Conservation (phyloP, 805 yeast species). For the Lipomyces yamanashiensis region DNA sequence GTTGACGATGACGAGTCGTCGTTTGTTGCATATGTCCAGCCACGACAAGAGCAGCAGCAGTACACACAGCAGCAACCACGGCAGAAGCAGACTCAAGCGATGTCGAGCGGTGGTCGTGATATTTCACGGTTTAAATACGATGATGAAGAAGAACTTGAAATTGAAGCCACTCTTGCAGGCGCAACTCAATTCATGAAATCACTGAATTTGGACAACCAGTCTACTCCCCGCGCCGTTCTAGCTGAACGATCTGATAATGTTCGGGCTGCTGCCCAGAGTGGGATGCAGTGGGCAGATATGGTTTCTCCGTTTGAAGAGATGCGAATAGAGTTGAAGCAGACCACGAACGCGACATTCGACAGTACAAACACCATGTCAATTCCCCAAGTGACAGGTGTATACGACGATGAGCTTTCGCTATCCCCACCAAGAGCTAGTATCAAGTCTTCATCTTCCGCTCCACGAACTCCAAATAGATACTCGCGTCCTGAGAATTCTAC, state of each 20-base stretch:
- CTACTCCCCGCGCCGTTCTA: slow-evolving; percentile 21
- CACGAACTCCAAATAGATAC: slow-evolving; percentile 14
- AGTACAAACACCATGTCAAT: slow-evolving; percentile 22
- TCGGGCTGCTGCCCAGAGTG: background rate
- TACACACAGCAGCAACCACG: slow-evolving; percentile 1
- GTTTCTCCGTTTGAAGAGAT: slow-evolving; percentile 34
- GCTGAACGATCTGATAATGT: slow-evolving; percentile 19
- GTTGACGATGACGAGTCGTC: slow-evolving; percentile 21
- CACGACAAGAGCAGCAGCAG: background rate
- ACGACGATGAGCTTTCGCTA: slow-evolving; percentile 16
- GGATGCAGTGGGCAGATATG: slow-evolving; percentile 32
- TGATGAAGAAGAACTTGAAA: slow-evolving; percentile 28
- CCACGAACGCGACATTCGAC: slow-evolving; percentile 11
- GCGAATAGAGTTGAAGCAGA: slow-evolving; percentile 17
- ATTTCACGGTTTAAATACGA: slow-evolving; percentile 13
- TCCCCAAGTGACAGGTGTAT: slow-evolving; percentile 9
- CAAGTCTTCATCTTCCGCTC: slow-evolving; percentile 2
- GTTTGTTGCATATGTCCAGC: slow-evolving; percentile 16
- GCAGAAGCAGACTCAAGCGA: background rate
- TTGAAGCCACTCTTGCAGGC: slow-evolving; percentile 23
- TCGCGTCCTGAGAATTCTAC: slow-evolving; percentile 34
- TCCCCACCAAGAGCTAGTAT: slow-evolving; percentile 14
- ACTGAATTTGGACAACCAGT: slow-evolving; percentile 24
- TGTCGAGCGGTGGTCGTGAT: background rate
- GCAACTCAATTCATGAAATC: slow-evolving; percentile 25